These are phyloP conservation scores for Fusarium sp. DNA, from an alignment of 2,329 filamentous ascomycete genomes.

Conservation along the genomic window DNA sequence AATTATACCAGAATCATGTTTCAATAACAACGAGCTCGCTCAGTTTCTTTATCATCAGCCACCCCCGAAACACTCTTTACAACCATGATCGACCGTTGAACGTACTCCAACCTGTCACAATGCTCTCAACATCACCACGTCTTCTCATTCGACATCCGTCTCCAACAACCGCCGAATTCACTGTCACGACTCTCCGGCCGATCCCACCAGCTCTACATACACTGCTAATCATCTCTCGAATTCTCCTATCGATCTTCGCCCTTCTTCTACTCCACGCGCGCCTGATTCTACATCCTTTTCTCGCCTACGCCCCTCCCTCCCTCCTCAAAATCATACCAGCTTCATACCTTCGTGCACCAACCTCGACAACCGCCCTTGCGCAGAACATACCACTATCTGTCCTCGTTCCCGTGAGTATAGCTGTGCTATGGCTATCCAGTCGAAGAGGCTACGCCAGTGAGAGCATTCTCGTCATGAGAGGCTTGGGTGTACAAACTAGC, in stretches of 20 bases:
- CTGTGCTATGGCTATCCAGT: constrained; percentile 55
- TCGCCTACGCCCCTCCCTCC: constrained; percentile 27
- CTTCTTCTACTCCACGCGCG: constrained; percentile 61
- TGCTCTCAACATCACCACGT: constrained; percentile 70
- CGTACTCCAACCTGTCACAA: constrained; percentile 44
- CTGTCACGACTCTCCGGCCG: constrained; percentile 80
- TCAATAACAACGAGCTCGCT: background rate
- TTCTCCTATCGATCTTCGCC: constrained; percentile 54
- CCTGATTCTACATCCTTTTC: constrained; percentile 51
- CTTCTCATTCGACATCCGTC: constrained; percentile 76
- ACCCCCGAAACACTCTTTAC: background rate
- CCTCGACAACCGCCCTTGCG: constrained; percentile 47
- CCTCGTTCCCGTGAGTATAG: constrained; percentile 49
- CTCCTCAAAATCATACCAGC: constrained; percentile 19
- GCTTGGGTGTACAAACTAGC: constrained; percentile 89
- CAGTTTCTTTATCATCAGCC: no score
- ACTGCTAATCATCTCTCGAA: constrained; percentile 53
- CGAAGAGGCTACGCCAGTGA: constrained; percentile 71
- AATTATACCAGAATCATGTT: background rate
- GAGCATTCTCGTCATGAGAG: constrained; percentile 86
- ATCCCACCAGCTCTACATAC: constrained; percentile 57
- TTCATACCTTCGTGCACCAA: constrained; percentile 45
- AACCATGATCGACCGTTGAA: constrained; percentile 7
- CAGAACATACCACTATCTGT: constrained; percentile 50
- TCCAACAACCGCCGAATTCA: constrained; percentile 91